Percentiles rank a stretch among this genome's conserved stretches.
Conservation (phyloP, 1,284 basidiomycete genomes). For the Apiotrichum domesticum region DNA sequence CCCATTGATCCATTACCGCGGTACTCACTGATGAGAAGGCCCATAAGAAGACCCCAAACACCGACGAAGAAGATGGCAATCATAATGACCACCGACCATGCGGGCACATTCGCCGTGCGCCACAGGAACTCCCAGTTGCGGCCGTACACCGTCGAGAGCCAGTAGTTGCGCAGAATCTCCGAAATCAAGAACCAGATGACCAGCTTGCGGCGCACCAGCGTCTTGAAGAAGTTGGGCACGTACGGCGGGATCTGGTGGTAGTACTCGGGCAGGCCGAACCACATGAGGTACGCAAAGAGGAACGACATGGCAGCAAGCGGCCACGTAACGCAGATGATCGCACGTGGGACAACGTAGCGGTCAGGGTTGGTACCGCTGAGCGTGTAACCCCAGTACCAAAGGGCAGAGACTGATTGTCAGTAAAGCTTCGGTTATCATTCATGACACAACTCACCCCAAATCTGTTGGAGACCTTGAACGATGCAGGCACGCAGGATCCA, state of each 20-base stretch:
- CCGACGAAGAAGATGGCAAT: conserved; percentile 76
- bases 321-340: conserved; percentile 69
- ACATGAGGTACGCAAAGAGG: conserved; percentile 71
- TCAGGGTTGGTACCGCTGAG: conserved; percentile 53
- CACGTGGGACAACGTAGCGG: conserved; percentile 35
- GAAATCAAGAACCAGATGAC: conserved; percentile 89
- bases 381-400: conserved; percentile 90
- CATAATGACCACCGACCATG: conserved; percentile 73
- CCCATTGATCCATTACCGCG: too few relatives aligned
- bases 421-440: too few relatives aligned
- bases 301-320: conserved; percentile 68
- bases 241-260: conserved; percentile 67
- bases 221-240: conserved; percentile 82
- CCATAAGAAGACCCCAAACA: conserved; percentile 70
- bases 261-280: conserved; percentile 69
- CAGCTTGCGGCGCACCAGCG: conserved; percentile 77
- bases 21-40: conserved; percentile 59
- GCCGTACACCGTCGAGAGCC: conserved; percentile 79
- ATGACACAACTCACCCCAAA: conserved; percentile 53
- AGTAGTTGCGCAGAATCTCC: conserved; percentile 82
- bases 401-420: conserved; percentile 56
- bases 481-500: conserved; percentile 84
- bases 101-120: conserved; percentile 66
- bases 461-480: conserved; percentile 85
- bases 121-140: conserved; percentile 91